Evolutionary conservation across 805 yeast species (phyloP).

Genomic region (Candida parachauliodes): DNA sequence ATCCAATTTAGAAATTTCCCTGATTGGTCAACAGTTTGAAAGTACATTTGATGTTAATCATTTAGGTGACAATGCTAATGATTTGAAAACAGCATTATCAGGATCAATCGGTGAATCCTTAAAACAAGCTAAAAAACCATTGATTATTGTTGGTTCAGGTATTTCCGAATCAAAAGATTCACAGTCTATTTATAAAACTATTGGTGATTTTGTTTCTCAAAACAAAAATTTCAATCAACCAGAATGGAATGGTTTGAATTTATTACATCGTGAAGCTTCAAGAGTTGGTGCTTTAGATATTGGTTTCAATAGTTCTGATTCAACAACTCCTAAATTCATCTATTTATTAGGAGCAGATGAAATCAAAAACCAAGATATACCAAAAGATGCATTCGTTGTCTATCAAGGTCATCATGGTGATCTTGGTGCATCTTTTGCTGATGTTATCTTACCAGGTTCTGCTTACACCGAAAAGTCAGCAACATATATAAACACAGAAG

Average conservation of each 20-base stretch:
- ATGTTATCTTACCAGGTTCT: constrained; percentile 80
- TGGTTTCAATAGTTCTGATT: constrained; percentile 62
- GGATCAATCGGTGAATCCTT: constrained; percentile 72
- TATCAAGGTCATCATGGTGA: constrained; percentile 95
- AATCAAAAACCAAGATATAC: constrained; percentile 62
- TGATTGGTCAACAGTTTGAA: constrained; percentile 73
- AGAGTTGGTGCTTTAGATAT: constrained; percentile 83
- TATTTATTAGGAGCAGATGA: constrained; percentile 87
- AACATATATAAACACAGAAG: constrained; percentile 86
- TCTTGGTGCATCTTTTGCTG: constrained; percentile 82
- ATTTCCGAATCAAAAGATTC: constrained; percentile 68
- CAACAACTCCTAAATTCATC: constrained; percentile 65
- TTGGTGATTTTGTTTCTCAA: constrained; percentile 59
- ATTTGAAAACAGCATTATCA: constrained; percentile 54
- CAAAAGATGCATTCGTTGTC: constrained; percentile 81
- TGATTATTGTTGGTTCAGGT: constrained; percentile 79
- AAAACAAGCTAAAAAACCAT: constrained; percentile 63
- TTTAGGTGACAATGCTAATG: constrained; percentile 58
- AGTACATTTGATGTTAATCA: constrained; percentile 67
- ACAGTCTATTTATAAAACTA: constrained; percentile 51
- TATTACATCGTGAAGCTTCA: constrained; percentile 83
- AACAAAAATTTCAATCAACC: constrained; percentile 57
- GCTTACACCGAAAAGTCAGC: constrained; percentile 87
- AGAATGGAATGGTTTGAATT: constrained; percentile 79
- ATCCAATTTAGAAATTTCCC: constrained; percentile 61